Base-by-base conservation (phyloP, 306 rosid species). In the peach (Prunus persica) region DNA sequence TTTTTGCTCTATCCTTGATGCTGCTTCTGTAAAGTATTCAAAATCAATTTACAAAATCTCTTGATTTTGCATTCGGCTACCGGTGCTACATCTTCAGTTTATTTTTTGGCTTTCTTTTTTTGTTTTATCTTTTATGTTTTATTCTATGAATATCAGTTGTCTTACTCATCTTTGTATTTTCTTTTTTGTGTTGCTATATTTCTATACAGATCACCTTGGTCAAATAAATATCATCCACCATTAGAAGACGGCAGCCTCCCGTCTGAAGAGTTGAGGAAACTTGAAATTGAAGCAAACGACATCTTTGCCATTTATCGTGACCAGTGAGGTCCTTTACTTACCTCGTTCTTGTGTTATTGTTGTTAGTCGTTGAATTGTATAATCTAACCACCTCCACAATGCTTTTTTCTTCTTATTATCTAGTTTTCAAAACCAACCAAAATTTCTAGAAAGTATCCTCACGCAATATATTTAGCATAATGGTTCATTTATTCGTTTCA, bases 311-410 rank as follows among this genome's bases (percentile, higher is more conserved):
- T 92, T 73, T 95, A 90, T 90, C 96, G 97, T 95, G 97, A 92
- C 97, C 98, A 90, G 98, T 95, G 97, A 95, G 98, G 97, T 92
- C 89, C 98, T 89, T 90, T 84, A 86, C 97, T 90, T 90, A 87
- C 96, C 83, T 84, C 86, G 67, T 90, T 91, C 78, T 82, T 81
- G 49, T 72, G 76, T 72, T 84, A 4, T 18, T 34, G 25, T 64
- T 30, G 71, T 45, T 45, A 62, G 25, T 27, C 34, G 18, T 71
- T 38, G 67, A 74, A 73, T 64, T 52, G 1, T 71, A 66, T 72
- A 72, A 55, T 46, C 71, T 75, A 78, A 76, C 62, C 49, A 65
- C 65, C 60, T 65, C 13, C 12, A 47, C 12, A 63, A 49, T 20
- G 2, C 2, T 28, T 56, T n/a, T 45, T 77, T 41, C 52, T 77